Base-by-base conservation (phyloP, 2,329 filamentous ascomycete genomes). In the Fusarium circinatum region DNA sequence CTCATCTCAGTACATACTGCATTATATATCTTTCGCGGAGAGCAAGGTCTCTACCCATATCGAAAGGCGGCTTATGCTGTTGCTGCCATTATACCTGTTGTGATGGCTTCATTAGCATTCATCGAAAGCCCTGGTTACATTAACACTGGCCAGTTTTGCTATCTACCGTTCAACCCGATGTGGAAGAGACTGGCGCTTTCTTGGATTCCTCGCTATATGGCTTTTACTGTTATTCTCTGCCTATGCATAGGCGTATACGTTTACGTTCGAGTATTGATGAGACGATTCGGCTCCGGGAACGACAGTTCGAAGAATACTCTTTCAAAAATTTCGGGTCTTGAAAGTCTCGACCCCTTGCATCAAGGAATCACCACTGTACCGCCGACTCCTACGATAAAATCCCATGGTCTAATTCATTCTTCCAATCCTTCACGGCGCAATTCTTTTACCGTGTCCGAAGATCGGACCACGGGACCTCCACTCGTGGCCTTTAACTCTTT, bases 191-290 rank as follows among this genome's bases (percentile, higher is more conserved):
- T 92, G 22, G 90, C 88, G 1, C 84, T 95, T 6, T 88, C 89
- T 65, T 96, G 93, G 93, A 86, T 93, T 13, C 93, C 93, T 41
- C 87, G 93, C 56, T 94, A 94, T 72, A 74, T 93, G 41, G 90
- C 94, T 58, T 89, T 93, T 73, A 78, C 87, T 14, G 83, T 87
- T 32, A 92, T 95, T 71, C 82, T 94, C 39, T 80, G 85, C 34
- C 88, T 93, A 5, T 94, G 94, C 55, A 83, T 88, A 30, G 89
- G 88, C 12, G 91, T 95, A n/a, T 95, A 95, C 78, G 78, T 89
- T 17, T 92, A 94, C 72, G 90, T 95, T 13, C 82, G 84, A 26
- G 80, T 83, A 17, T 79, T 84, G 39, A 84, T 87, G 77, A 80
- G 79, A 8, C 80, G 83, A 7, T 86, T 86, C 61, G 81, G 80